Evolutionary conservation across 2,329 filamentous ascomycete species (phyloP).

Genomic region (Chaetothyriales sp.): DNA sequence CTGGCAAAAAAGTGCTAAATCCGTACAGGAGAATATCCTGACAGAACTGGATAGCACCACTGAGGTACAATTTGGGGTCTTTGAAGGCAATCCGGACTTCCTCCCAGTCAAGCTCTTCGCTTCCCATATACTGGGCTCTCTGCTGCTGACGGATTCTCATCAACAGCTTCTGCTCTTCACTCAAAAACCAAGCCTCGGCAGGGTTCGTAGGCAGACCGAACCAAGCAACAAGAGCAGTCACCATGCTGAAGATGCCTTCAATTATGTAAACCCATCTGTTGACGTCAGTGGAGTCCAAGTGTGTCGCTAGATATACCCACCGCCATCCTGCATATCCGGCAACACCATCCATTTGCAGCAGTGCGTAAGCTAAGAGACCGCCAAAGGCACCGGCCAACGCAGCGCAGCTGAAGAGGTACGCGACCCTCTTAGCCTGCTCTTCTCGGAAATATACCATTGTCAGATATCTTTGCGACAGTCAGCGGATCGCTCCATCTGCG

Average conservation of each 20-base stretch:
- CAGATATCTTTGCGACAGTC: too few relatives aligned
- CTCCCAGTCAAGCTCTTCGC: constrained; percentile 37
- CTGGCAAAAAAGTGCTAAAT: constrained; percentile 45
- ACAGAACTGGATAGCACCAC: constrained; percentile 38
- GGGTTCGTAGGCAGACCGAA: constrained; percentile 1
- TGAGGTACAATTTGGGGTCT: constrained; percentile 41
- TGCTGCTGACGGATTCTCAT: constrained; percentile 37
- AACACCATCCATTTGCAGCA: constrained; percentile 12
- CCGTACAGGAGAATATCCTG: constrained; percentile 42
- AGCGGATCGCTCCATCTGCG: too few relatives aligned
- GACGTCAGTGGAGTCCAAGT: neutral
- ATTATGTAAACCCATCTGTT: constrained; percentile 9
- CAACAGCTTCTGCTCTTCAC: constrained; percentile 35
- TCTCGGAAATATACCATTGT: constrained; percentile 29
- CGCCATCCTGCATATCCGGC: constrained; percentile 11
- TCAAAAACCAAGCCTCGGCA: constrained; percentile 21
- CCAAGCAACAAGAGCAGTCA: constrained; percentile 2
- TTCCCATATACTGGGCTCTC: constrained; percentile 36
- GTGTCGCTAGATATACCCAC: constrained; percentile 1
- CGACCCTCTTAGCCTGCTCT: constrained; percentile 44
- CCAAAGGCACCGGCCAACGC: constrained; percentile 30
- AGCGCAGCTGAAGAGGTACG: constrained; percentile 30
- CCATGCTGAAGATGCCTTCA: constrained; percentile 7
- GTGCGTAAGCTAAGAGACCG: constrained; percentile 21
- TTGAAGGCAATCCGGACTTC: constrained; percentile 36